Base-by-base conservation (phyloP, 2,329 filamentous ascomycete genomes). In the Whalleya microplaca region DNA sequence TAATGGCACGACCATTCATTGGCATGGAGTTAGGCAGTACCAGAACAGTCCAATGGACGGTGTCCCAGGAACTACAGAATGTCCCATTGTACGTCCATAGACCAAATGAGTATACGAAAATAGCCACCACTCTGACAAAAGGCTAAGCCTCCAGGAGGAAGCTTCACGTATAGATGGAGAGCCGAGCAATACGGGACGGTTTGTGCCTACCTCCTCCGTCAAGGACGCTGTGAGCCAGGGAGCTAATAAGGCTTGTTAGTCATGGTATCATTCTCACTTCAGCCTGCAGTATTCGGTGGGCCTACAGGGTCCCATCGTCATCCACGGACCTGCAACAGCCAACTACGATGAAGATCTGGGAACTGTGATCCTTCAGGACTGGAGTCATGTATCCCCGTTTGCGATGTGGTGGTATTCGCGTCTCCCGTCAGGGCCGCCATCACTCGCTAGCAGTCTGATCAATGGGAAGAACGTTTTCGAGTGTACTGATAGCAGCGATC, bases 301-400 rank as follows among this genome's bases (percentile, higher is more conserved):
- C 1, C 70, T 87, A 0, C 21, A 20, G 27, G 86, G 86, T 0
- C 78, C 78, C 2, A 80, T 89, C 43, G 71, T 86, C 8, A 82
- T 87, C 58, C 75, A 85, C 52, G 84, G 84, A 0, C 84, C 84
- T 0, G 75, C 78, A 0, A 78, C 78, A 1, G 73, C 76, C 19
- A 75, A 82, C 61, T 87, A 86, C 60, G 84, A 89, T 58, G 75
- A 80, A 45, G 86, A 89, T 64, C 72, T 87, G 0, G 86, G 86
- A 2, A 70, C 79, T 19, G 63, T 87, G 0, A 76, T 84, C 20
- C 66, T 87, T 4, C 80, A 78, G n/a, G 84, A 87, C 63, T 86
- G 83, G 81, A 78, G 78, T 61, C 79, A 82, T 54, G 55, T 59
- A 8, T 74, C 72, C 0, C 69, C 72, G 2, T 45, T 19, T 19